Base-by-base conservation (phyloP, 1,139 yeast genomes). In the Magnusiomyces fungicola region DNA sequence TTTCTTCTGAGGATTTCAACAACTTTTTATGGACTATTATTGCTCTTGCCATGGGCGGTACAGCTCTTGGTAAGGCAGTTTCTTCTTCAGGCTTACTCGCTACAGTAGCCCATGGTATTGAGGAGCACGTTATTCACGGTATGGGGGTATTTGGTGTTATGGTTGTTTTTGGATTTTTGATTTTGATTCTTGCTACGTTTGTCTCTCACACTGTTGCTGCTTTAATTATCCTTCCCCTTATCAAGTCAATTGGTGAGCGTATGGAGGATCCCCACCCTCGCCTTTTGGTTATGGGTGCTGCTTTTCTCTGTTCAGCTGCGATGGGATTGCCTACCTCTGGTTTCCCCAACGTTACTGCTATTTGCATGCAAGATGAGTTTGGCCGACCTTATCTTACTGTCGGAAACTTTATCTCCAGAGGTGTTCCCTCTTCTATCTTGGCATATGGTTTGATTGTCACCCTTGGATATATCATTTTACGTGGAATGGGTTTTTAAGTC, bases 281-380 rank as follows among this genome's bases (percentile, higher is more conserved):
- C 50, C 66, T 89, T 49, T 71, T 90, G 60, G 83, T 90, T 46
- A 83, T 90, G 92, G 79, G 83, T 21, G 76, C 94, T 16, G 92
- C 96, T 0, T 72, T 90, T 58, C 68, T 90, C 54, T 87, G 96
- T 57, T 87, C 96, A 0, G 81, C 83, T 45, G 97, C 97, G 2
- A 90, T 90, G 97, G 97, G 95, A 10, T 73, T 90, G 53, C 97
- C 97, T 25, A 90, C 97, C 0, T 85, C 95, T 1, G 97, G 97
- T 0, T 90, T 90, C 76, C 97, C 97, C 18, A 90, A 90, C 60
- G 96, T 90, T 41, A 89, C 97, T 0, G 97, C 97, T 2, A 86
- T 90, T 52, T 87, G 95, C 52, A 80, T 88, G 81, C 79, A 88
- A 6, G 96, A 90, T 65, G 96, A 87, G 61, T 76, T 88, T 27